A percentile compares a stretch with the other conserved stretches of the same genome.
Evolutionary conservation across 805 yeast species (phyloP).

Genomic region (Candida methanosorbosa): DNA sequence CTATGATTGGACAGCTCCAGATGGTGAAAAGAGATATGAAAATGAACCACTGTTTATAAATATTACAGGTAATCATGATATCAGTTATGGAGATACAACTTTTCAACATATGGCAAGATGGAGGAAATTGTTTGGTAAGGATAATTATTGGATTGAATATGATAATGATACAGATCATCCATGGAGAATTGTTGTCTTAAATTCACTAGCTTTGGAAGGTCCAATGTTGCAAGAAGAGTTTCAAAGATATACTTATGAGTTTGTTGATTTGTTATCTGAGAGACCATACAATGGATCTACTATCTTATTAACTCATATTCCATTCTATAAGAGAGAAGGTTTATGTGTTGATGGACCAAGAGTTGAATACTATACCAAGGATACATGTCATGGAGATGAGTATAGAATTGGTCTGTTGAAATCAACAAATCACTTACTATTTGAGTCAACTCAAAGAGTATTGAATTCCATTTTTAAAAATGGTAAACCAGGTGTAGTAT

Average conservation of each 20-base stretch:
- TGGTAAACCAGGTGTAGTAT: constrained; percentile 63
- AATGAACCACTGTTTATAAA: constrained; percentile 68
- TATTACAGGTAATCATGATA: constrained; percentile 91
- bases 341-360: constrained; percentile 84
- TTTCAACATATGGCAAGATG: constrained; percentile 84
- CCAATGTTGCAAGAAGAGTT: constrained; percentile 77
- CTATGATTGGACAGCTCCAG: constrained; percentile 50
- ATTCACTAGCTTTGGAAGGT: constrained; percentile 80
- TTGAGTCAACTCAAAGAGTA: constrained; percentile 57
- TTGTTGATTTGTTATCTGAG: constrained; percentile 50
- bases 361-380: constrained; percentile 47
- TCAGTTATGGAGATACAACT: constrained; percentile 95
- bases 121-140: constrained; percentile 66
- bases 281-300: constrained; percentile 68
- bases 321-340: constrained; percentile 76
- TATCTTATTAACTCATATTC: constrained; percentile 79
- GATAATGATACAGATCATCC: constrained; percentile 54
- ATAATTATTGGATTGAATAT: constrained; percentile 74
- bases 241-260: constrained; percentile 59
- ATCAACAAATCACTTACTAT: constrained; percentile 78
- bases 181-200: constrained; percentile 86
- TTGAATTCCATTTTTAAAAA: constrained; percentile 64
- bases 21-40: constrained; percentile 24
- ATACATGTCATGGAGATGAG: constrained; percentile 45
- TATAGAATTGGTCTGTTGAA: constrained; percentile 64